Conservation (phyloP, 345 rosid species). For the Euclidium syriacum region DNA sequence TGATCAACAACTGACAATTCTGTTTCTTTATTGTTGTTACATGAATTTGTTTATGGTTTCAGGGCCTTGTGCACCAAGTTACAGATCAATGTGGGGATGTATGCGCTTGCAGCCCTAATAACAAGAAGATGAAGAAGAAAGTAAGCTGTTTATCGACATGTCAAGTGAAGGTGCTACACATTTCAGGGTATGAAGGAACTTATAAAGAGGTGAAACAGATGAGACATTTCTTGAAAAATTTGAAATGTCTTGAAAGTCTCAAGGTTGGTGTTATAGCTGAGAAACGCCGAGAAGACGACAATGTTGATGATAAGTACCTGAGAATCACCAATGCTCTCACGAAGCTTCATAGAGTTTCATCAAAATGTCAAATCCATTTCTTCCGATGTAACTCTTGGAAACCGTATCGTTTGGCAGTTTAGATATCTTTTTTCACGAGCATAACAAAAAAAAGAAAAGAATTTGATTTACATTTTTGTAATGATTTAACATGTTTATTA, state of each 20-base stretch:
- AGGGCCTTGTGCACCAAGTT: conserved; percentile 14
- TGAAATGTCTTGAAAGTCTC: conserved; percentile 18
- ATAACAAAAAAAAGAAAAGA: too few species aligned
- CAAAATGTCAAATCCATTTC: neutral
- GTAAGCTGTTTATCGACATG: conserved; percentile 6
- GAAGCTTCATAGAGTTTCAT: conserved; percentile 10
- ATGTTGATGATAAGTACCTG: neutral
- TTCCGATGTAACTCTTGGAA: neutral
- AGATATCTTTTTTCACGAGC: too few species aligned
- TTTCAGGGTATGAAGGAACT: neutral
- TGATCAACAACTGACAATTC: too few species aligned
- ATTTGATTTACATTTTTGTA: too few species aligned
- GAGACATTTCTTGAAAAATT: conserved; percentile 14
- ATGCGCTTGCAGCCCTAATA: neutral
- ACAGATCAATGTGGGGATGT: neutral
- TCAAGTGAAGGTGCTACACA: neutral
- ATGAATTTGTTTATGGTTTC: too few species aligned
- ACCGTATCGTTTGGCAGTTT: too few species aligned
- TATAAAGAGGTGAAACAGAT: conserved; percentile 10
- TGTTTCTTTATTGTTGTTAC: too few species aligned
- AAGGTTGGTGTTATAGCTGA: neutral
- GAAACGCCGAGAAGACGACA: neutral
- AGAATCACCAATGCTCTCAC: neutral
- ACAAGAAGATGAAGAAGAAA: neutral
- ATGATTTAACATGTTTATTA: too few species aligned